Evolutionary conservation across 2,329 filamentous ascomycete genomes (phyloP).

Genomic region (Nannizziopsis arthrosporioides): DNA sequence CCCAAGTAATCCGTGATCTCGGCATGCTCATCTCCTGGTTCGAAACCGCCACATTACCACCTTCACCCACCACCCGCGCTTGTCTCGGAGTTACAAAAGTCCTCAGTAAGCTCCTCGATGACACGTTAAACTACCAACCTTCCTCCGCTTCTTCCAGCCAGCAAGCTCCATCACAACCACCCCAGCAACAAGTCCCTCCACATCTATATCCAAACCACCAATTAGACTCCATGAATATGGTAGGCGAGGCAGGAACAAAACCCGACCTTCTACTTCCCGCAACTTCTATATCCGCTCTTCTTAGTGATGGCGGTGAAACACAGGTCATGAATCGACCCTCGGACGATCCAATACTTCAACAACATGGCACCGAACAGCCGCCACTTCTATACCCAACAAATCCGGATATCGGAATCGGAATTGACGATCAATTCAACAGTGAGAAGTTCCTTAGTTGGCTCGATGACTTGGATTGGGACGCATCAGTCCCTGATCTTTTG

Average conservation of each 20-base stretch:
- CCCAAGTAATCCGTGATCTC: conserved; percentile 19
- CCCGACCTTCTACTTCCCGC: too few relatives aligned
- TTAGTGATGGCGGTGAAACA: not conserved
- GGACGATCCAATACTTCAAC: not conserved
- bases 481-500: conserved; percentile 12
- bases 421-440: conserved; percentile 10
- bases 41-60: conserved; percentile 10
- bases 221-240: not conserved
- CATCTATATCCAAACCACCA: not conserved
- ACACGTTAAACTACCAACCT: conserved; percentile 20
- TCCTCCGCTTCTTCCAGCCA: conserved; percentile 19
- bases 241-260: not conserved
- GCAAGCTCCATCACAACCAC: not conserved
- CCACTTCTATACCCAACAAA: not conserved
- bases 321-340: not conserved
- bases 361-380: not conserved
- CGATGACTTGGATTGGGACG: conserved; percentile 13
- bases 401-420: conserved; percentile 1
- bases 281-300: not conserved
- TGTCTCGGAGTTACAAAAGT: conserved; percentile 18
- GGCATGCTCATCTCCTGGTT: conserved; percentile 18
- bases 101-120: conserved; percentile 17
- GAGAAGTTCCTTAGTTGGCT: conserved; percentile 15
- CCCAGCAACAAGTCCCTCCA: not conserved
- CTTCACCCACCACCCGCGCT: conserved; percentile 8